Base-by-base conservation (phyloP, 2,329 filamentous ascomycete species). In the Venturia nashicola region DNA sequence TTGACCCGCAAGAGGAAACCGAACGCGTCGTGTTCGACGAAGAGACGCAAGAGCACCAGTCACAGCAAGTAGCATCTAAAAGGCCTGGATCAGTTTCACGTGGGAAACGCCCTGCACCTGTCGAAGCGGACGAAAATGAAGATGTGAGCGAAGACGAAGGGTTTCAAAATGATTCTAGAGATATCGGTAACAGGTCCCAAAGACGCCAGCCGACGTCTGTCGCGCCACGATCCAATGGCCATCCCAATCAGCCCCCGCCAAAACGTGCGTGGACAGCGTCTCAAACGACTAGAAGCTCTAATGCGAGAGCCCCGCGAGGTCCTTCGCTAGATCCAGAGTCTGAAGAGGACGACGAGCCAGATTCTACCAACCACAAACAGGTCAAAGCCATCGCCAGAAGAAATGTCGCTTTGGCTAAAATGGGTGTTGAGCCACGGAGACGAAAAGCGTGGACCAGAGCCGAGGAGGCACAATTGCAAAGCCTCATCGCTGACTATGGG, bases 401-500 rank as follows among this genome's bases (percentile, higher is more conserved):
- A 11, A 57, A 57, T 18, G 51, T 36, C 18, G 51, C 51, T 18
- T 34, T 36, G 51, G 32, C 27, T 36, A 57, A 20, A 36, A 39
- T 39, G 11, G 36, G 36, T 8, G 36, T 11, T 36, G 51, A 20
- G 51, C 60, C 20, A 48, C 23, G 70, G 65, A 46, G 57, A 4
- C 69, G 68, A 1, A 66, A 60, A 20, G 55, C 36, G 1, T 75
- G 73, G 73, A 67, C 69, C 0, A 11, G 3, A 5, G 36, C 11
- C 14, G 32, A 46, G 44, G 55, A 61, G 23, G 51, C 8, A 40
- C 23, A 36, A 14, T 42, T 61, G 8, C 39, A 43, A 55, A n/a
- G 40, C 0, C 74, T 82, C 34, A 81, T 88, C 66, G 76, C 67
- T 1, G 67, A 74, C 11, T 70, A 76, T 57, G 80, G 81, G 0